Evolutionary conservation across 345 rosid genomes (phyloP).

Genomic region (Populus tremula): DNA sequence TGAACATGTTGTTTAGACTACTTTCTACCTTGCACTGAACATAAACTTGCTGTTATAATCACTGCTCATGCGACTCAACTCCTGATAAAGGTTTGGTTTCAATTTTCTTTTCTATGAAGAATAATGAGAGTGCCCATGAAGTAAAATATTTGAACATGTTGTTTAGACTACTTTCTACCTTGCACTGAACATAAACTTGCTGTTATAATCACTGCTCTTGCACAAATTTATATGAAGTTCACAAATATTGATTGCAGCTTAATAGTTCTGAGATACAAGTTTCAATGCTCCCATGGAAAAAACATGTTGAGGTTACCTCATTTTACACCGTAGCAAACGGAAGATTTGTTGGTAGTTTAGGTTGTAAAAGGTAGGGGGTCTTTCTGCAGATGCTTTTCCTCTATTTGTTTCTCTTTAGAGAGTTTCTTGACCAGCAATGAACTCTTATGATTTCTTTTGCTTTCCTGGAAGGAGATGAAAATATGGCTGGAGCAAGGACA

Average conservation of each 20-base stretch:
- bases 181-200: background rate
- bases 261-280: background rate
- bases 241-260: background rate
- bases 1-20: background rate
- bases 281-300: background rate
- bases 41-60: background rate
- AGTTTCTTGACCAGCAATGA: background rate
- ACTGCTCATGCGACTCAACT: conserved; percentile 55
- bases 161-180: background rate
- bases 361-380: background rate
- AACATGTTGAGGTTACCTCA: background rate
- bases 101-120: conserved; percentile 14
- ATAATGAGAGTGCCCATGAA: conserved; percentile 1
- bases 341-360: background rate
- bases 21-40: background rate
- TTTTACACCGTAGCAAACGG: background rate
- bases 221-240: background rate
- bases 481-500: background rate
- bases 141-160: background rate
- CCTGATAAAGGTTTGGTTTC: conserved; percentile 62
- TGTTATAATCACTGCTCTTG: background rate
- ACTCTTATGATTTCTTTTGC: background rate
- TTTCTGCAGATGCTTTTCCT: background rate
- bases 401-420: background rate
- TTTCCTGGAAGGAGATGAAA: background rate